Percentiles rank a stretch among this genome's conserved stretches.
phyloP scores from a whole-genome alignment of 2,329 filamentous ascomycete genomes.

The Arthrobotrys sinensis region DNA sequence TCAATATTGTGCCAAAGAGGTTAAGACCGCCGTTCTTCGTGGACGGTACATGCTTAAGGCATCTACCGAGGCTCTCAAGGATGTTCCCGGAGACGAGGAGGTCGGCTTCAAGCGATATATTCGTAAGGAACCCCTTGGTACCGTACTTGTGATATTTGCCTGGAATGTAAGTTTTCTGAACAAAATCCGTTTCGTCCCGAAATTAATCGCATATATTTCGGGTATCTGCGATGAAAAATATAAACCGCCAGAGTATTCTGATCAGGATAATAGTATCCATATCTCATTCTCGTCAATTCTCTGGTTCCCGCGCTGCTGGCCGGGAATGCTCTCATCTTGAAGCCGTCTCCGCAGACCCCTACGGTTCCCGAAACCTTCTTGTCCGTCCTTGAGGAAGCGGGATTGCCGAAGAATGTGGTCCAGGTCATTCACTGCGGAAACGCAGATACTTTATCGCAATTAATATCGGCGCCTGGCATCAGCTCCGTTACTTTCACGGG shows the following conservation, averaged over 20 bases:
- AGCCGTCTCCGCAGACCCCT: constrained; percentile 94
- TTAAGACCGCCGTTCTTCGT: constrained; percentile 86
- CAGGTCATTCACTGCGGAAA: constrained; percentile 94
- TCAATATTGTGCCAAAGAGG: constrained; percentile 85
- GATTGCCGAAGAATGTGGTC: constrained; percentile 85
- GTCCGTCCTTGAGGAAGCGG: constrained; percentile 82
- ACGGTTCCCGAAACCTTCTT: constrained; percentile 89
- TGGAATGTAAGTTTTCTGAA: constrained; percentile 83
- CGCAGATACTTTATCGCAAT: constrained; percentile 80
- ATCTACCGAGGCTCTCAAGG: constrained; percentile 81
- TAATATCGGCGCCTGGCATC: constrained; percentile 83
- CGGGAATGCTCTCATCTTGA: constrained; percentile 92
- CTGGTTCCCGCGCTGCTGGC: constrained; percentile 90
- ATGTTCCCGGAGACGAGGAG: constrained; percentile 86
- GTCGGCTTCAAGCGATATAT: constrained; percentile 92
- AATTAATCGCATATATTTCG: constrained; percentile 8
- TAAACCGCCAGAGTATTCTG: constrained; percentile 35
- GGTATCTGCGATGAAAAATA: constrained; percentile 32
- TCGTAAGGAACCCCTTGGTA: constrained; percentile 87
- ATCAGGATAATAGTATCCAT: constrained; percentile 80
- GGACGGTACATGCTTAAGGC: constrained; percentile 89
- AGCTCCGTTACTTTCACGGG: constrained; percentile 92
- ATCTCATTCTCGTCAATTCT: constrained; percentile 92
- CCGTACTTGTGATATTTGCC: constrained; percentile 89
- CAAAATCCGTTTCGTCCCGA: constrained; percentile 48